Percentiles rank a stretch among this genome's conserved stretches.
Evolutionary conservation across 23 red algal genomes (phyloP).

Genomic region (Gracilaria domingensis): DNA sequence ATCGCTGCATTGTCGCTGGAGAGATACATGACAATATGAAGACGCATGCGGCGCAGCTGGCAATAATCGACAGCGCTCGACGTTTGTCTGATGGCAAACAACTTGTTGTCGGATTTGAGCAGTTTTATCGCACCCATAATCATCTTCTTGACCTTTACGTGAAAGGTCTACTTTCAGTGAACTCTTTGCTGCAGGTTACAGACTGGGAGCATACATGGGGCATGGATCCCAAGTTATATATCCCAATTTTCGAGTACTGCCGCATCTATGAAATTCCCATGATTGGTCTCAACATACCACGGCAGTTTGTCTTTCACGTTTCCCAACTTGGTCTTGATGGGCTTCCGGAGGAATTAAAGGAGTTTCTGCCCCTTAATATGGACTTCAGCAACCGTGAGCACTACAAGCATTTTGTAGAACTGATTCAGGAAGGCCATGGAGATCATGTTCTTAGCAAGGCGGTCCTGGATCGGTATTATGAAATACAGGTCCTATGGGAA

Average conservation of each 20-base stretch:
- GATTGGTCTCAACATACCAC: conserved; percentile 84
- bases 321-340: conserved; percentile 66
- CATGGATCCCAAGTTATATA: conserved; percentile 66
- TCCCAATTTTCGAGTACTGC: conserved; percentile 82
- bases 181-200: conserved; percentile 59
- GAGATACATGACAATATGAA: conserved; percentile 67
- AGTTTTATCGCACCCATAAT: conserved; percentile 85
- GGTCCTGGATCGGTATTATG: conserved; percentile 72
- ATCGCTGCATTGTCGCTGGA: conserved; percentile 65
- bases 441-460: background rate
- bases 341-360: conserved; percentile 49
- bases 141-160: conserved; percentile 77
- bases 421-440: conserved; percentile 14
- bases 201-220: conserved; percentile 83
- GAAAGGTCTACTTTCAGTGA: conserved; percentile 58
- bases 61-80: conserved; percentile 51
- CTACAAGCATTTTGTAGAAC: conserved; percentile 67
- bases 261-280: conserved; percentile 69
- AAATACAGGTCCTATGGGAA: conserved; percentile 88
- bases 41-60: conserved; percentile 71
- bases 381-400: conserved; percentile 78
- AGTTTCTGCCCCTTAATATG: conserved; percentile 76
- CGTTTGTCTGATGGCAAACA: conserved; percentile 44
- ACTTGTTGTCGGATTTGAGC: conserved; percentile 89
- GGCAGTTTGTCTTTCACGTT: conserved; percentile 58